Evolutionary conservation across 306 rosid genomes (phyloP), one percentile per base, ranked within the genome.

Genomic region (Ochetophila trinervis): DNA sequence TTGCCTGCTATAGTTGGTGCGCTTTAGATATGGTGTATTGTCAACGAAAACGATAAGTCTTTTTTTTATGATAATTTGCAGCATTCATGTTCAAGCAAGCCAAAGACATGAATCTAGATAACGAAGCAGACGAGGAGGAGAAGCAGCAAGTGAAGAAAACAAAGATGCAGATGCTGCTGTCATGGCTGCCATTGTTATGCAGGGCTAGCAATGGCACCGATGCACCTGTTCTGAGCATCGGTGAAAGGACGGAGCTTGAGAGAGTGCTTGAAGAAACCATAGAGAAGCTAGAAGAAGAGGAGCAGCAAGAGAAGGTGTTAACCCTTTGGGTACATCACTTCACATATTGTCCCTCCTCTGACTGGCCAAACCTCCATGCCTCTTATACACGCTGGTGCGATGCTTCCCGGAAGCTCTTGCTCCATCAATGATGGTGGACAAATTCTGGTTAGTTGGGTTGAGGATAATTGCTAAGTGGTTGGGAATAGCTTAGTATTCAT

Each of bases 101-200:
- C 63, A 88, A 72, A 71, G 75, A 77, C 42, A 61, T 83, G 78
- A 81, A 65, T 10, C 6, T 16, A 49, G 68, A 80, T 13, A 82
- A 76, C 59, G 67, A 50, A 17, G 61, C 32, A 10, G 67, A 58
- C 3, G 72, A 68, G 34, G 84, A 76, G 67, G 58, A 56, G 37
- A 80, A 81, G 74, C 72, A 76, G 80, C 73, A 40, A 48, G 49
- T 35, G 4, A 73, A 36, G 64, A 71, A 76, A 47, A 79, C 66
- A 13, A 82, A 80, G 86, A 52, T 82, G 67, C 77, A 75, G 75
- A 77, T 91, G 91, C 73, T 91, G 61, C 62, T 74, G 37, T 71
- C 87, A 48, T 91, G 97, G 97, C 76, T 91, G 32, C 91, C 97
- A 53, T 72, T 86, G 75, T 72, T 91, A 37, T 91, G 97, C 73